Percentiles rank a stretch among this genome's conserved stretches.
phyloP scores from a whole-genome alignment of 1,284 basidiomycete species.

The Puccinia sorghi region DNA sequence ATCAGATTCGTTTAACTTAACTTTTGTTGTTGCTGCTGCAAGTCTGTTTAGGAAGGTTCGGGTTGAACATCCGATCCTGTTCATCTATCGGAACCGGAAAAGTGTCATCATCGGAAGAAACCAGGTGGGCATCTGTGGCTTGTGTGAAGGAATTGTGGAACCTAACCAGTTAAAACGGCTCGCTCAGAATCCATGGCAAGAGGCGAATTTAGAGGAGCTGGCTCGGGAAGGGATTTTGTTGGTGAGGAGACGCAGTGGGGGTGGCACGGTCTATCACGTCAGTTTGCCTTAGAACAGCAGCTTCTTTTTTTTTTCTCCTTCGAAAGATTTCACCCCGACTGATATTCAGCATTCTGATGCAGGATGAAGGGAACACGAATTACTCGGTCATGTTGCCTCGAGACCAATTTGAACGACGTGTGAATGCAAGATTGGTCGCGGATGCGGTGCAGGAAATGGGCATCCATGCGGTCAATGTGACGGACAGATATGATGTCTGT shows the following conservation, averaged over 20 bases:
- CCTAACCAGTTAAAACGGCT: background rate
- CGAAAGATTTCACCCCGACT: no score
- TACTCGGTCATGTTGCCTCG: slow-evolving; percentile 91
- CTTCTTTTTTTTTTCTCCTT: no score
- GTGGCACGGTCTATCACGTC: slow-evolving; percentile 97
- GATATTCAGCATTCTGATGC: no score
- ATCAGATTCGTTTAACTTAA: no score
- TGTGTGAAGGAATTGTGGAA: no score
- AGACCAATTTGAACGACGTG: slow-evolving; percentile 73
- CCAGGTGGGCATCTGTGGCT: slow-evolving; percentile 62
- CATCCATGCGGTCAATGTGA: slow-evolving; percentile 70
- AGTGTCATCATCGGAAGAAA: slow-evolving; percentile 94
- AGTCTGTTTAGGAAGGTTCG: slow-evolving; percentile 29
- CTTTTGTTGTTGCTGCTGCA: background rate
- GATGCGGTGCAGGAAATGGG: slow-evolving; percentile 75
- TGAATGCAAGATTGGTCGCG: slow-evolving; percentile 76
- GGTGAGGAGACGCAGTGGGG: slow-evolving; percentile 84
- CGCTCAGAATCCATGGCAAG: slow-evolving; percentile 91
- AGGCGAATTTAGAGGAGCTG: slow-evolving; percentile 73
- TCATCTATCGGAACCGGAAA: slow-evolving; percentile 84
- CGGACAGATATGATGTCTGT: slow-evolving; percentile 88
- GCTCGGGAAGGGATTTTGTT: slow-evolving; percentile 68
- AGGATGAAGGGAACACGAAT: slow-evolving; percentile 97
- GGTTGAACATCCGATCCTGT: slow-evolving; percentile 69
- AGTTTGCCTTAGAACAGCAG: no score